Conservation (phyloP, 2,329 filamentous ascomycete species). For the Diaporthe vexans region DNA sequence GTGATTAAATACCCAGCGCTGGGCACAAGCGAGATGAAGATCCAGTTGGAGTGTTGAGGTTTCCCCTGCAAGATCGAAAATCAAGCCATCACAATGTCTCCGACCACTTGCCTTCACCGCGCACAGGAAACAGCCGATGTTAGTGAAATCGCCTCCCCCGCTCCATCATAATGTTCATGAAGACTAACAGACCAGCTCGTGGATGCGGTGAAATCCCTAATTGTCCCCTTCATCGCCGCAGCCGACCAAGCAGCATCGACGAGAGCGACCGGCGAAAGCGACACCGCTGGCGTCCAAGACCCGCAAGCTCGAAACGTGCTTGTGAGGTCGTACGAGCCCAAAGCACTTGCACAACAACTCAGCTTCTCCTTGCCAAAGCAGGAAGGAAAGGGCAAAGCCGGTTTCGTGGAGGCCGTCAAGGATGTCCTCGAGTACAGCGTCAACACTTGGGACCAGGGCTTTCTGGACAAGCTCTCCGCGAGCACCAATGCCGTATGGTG, state of each 20-base stretch:
- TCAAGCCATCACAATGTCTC: neutral
- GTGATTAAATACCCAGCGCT: slow-evolving; percentile 1
- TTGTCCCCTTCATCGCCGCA: slow-evolving; percentile 77
- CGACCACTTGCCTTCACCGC: slow-evolving; percentile 1
- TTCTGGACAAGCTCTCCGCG: slow-evolving; percentile 93
- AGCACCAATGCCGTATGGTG: slow-evolving; percentile 80
- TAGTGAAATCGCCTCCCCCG: neutral
- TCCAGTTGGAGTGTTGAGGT: neutral
- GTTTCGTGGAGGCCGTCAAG: slow-evolving; percentile 78
- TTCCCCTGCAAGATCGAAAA: neutral
- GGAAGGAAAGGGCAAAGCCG: slow-evolving; percentile 75
- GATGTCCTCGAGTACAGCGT: slow-evolving; percentile 86
- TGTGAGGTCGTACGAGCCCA: slow-evolving; percentile 72
- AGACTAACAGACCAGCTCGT: slow-evolving; percentile 63
- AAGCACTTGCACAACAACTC: slow-evolving; percentile 67
- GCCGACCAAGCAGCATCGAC: slow-evolving; percentile 73
- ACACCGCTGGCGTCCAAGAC: slow-evolving; percentile 1
- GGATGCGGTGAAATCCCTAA: slow-evolving; percentile 73
- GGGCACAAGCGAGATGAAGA: neutral
- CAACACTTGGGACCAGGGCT: slow-evolving; percentile 97
- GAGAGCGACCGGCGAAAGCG: slow-evolving; percentile 59
- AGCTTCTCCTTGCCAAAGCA: slow-evolving; percentile 69
- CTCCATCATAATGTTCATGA: neutral
- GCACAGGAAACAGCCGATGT: slow-evolving; percentile 12
- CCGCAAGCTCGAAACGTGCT: slow-evolving; percentile 66